These are phyloP conservation scores for Exophiala phaeomuriformis DNA, from an alignment of 2,329 filamentous ascomycete species.

Conservation along the genomic window DNA sequence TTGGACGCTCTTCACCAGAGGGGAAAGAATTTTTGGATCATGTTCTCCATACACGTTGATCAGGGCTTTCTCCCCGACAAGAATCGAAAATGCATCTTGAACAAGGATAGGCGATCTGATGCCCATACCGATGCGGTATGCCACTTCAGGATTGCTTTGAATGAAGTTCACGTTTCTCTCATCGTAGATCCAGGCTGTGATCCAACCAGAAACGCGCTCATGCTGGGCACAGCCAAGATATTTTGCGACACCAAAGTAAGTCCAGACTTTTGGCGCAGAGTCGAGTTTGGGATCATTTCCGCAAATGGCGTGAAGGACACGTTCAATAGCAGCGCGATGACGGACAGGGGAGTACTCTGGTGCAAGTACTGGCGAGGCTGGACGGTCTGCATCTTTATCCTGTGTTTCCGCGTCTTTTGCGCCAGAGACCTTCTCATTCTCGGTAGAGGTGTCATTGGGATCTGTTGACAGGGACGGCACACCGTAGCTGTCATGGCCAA, in stretches of 20 bases:
- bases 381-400: not conserved
- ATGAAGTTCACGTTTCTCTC: conserved; percentile 52
- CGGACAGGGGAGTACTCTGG: conserved; percentile 58
- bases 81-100: conserved; percentile 48
- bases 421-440: not conserved
- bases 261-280: conserved; percentile 61
- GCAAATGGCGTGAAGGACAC: conserved; percentile 53
- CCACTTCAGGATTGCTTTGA: conserved; percentile 56
- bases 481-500: conserved; percentile 43
- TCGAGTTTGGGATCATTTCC: conserved; percentile 51
- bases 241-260: conserved; percentile 55
- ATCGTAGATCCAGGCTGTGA: conserved; percentile 54
- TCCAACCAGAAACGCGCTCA: conserved; percentile 38
- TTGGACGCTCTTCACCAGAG: conserved; percentile 31
- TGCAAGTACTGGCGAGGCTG: not conserved
- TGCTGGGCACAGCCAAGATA: conserved; percentile 44
- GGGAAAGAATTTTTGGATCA: conserved; percentile 1
- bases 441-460: not conserved
- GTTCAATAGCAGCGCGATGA: conserved; percentile 57
- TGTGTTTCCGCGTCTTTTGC: not conserved
- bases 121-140: conserved; percentile 49
- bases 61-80: conserved; percentile 58
- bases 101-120: conserved; percentile 33
- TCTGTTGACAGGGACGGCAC: conserved; percentile 4
- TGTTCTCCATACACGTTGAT: conserved; percentile 30